Base-by-base conservation (phyloP, 2,329 filamentous ascomycete species). In the Shiraia bambusicola region DNA sequence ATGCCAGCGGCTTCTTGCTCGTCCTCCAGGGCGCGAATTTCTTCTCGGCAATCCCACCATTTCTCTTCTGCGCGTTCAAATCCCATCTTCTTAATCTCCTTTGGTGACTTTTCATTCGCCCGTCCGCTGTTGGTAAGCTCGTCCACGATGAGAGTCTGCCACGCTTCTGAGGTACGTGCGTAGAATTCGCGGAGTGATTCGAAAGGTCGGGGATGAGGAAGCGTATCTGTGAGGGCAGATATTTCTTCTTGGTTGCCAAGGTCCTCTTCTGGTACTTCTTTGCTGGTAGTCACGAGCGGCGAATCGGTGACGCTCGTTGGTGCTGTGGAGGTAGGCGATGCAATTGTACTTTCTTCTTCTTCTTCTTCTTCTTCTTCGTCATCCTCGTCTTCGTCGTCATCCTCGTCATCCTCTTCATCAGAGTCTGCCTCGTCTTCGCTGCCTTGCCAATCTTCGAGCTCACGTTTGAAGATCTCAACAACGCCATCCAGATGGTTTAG, bases 31-130 rank as follows among this genome's bases (percentile, higher is more conserved):
- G 83, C 86, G 39, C 84, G 86, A 53, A 98, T 87, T 72, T 97
- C 92, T 73, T 98, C 93, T 58, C 93, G 81, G 65, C 86, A 90
- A 75, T 96, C 93, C 93, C 93, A 98, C 93, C 93, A 98, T 69
- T 95, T 95, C 72, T 91, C 87, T 70, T 98, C 93, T 28, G 91
- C 91, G 51, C 89, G 78, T 63, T 89, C 86, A 66, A 96, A 98
- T 1, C 90, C 93, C 65, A 83, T 84, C 59, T 91, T 86, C 68
- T 95, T 90, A 59, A 97, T 83, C 73, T 97, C 93, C 75, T 98
- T 98, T 0, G 82, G 77, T 51, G 88, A 78, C 28, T 82, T 78
- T 66, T 87, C 86, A 3, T 80, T 79, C 51, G 83, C 79, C 35
- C 47, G 52, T 3, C 52, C 56, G 31, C 82, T 74, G 25, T 80